phyloP scores from a whole-genome alignment of 78 protist genomes.

The Dictyostelium brefeldianum region DNA sequence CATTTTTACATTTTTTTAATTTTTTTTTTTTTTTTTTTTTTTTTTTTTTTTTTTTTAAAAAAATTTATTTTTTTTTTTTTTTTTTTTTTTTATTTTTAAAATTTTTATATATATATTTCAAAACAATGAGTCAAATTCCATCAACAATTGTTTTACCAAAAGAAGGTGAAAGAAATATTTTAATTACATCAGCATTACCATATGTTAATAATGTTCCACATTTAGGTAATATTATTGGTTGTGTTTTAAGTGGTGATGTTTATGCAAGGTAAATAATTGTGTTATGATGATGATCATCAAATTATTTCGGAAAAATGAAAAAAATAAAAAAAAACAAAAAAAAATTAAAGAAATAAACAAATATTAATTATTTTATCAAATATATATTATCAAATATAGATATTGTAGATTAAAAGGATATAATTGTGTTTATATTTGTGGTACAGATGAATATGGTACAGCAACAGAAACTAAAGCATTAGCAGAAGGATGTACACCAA shows the following conservation, averaged over 20 bases:
- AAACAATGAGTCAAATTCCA: no score
- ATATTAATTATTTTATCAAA: neutral
- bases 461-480: conserved; percentile 93
- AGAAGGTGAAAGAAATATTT: conserved; percentile 87
- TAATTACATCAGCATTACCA: conserved; percentile 89
- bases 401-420: conserved; percentile 85
- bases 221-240: conserved; percentile 93
- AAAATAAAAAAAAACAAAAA: neutral
- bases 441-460: conserved; percentile 96
- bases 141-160: conserved; percentile 63
- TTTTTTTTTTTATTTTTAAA: neutral
- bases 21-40: no score
- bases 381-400: conserved; percentile 6
- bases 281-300: neutral
- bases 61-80: no score
- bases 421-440: conserved; percentile 92
- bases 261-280: conserved; percentile 82
- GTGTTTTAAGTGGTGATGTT: conserved; percentile 93
- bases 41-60: no score
- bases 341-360: neutral
- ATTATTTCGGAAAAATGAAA: neutral
- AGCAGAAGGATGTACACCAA: conserved; percentile 85
- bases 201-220: conserved; percentile 88
- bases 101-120: neutral
- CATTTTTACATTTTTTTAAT: no score